These are phyloP conservation scores for Sanghuangporus weigelae DNA, from an alignment of 1,284 basidiomycete species.

Conservation along the genomic window DNA sequence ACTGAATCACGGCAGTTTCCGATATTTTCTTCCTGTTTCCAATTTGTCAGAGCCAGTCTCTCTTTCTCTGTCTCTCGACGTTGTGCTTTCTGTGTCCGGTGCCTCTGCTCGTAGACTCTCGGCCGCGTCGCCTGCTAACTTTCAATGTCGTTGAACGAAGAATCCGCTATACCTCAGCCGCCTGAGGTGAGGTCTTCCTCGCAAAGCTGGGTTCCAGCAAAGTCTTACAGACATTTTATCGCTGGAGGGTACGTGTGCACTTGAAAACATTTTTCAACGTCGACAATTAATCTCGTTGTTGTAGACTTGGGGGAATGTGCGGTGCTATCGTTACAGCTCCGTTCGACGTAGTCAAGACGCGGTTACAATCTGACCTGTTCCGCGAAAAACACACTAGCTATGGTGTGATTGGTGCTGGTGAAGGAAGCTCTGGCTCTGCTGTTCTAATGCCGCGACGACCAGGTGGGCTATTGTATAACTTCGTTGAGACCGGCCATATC, in stretches of 20 bases:
- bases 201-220: conserved; percentile 51
- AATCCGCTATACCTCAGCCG: conserved; percentile 22
- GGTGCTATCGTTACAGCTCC: conserved; percentile 96
- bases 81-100: background rate
- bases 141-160: conserved; percentile 13
- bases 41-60: background rate
- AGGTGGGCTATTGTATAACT: conserved; percentile 76
- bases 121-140: background rate
- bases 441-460: conserved; percentile 39
- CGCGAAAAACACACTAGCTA: conserved; percentile 48
- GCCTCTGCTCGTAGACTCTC: background rate
- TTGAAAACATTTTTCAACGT: background rate
- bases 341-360: conserved; percentile 97
- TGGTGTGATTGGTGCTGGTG: conserved; percentile 38
- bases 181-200: conserved; percentile 28
- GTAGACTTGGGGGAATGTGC: conserved; percentile 93
- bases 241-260: conserved; percentile 73
- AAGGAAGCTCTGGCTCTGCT: conserved; percentile 35
- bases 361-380: conserved; percentile 90
- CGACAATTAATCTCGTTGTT: background rate
- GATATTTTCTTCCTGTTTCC: background rate
- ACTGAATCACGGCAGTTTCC: background rate
- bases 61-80: background rate
- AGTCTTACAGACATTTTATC: conserved; percentile 80
- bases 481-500: conserved; percentile 91